A percentile compares a stretch with the other conserved stretches of the same genome.
phyloP scores from a whole-genome alignment of 2,329 filamentous ascomycete species.

The Alternaria sp. region DNA sequence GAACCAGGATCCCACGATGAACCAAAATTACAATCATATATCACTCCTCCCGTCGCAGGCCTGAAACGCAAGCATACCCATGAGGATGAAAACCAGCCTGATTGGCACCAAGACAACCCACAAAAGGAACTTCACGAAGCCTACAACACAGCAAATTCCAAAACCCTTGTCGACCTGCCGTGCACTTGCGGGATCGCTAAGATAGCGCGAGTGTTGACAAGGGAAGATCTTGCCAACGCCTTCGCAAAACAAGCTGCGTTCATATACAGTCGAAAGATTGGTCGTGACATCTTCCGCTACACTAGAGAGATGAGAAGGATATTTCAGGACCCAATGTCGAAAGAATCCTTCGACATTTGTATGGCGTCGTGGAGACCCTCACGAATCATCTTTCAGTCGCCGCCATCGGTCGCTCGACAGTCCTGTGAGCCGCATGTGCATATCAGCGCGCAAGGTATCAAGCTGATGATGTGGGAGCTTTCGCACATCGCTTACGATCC shows the following conservation, averaged over 20 bases:
- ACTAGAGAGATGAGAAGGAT: not conserved
- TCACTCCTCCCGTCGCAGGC: not conserved
- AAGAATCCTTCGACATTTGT: too few species aligned
- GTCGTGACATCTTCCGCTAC: slow-evolving; percentile 1
- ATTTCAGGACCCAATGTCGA: not conserved
- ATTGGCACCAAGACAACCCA: not conserved
- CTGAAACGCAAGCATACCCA: slow-evolving; percentile 7
- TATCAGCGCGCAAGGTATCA: not conserved
- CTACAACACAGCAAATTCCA: not conserved
- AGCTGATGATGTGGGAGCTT: not conserved
- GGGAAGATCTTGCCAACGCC: not conserved
- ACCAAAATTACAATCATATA: not conserved
- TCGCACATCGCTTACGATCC: not conserved
- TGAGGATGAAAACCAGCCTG: not conserved
- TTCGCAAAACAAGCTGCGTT: not conserved
- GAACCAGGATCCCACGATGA: not conserved
- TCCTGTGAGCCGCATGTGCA: not conserved
- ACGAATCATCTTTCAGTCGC: not conserved
- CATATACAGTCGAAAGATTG: not conserved
- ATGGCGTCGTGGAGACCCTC: not conserved
- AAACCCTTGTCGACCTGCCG: accelerated
- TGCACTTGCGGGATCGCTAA: not conserved
- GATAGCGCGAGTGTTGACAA: not conserved
- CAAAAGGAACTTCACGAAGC: not conserved
- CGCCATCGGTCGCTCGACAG: not conserved